Evolutionary conservation across 768 basidiomycete species (phyloP).

Genomic region (Melanogaster broomeanus): DNA sequence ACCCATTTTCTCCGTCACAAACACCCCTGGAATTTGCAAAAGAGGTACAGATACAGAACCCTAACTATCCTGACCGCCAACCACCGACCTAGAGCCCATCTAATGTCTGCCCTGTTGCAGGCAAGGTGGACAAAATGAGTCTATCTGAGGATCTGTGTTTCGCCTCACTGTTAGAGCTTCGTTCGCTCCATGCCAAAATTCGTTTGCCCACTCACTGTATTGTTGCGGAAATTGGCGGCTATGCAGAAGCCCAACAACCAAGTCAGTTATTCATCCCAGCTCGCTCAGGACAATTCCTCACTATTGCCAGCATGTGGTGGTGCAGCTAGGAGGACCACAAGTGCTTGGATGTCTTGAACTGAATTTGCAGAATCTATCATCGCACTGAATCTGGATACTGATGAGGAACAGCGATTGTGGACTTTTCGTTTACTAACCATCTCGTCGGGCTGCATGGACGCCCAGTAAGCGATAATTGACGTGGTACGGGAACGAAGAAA

Average conservation of each 20-base stretch:
- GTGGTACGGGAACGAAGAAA: slow-evolving; percentile 11
- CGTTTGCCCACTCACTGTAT: slow-evolving; percentile 50
- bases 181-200: slow-evolving; percentile 8
- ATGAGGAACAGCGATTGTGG: slow-evolving; percentile 11
- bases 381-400: slow-evolving; percentile 59
- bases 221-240: slow-evolving; percentile 74
- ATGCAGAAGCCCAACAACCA: slow-evolving; percentile 11
- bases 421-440: slow-evolving; percentile 42
- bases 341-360: slow-evolving; percentile 60
- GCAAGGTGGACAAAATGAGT: slow-evolving; percentile 37
- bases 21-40: background rate
- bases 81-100: background rate
- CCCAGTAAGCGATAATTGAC: slow-evolving; percentile 9
- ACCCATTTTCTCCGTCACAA: background rate
- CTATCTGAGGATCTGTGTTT: slow-evolving; percentile 36
- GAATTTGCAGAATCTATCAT: slow-evolving; percentile 68
- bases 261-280: slow-evolving; percentile 20
- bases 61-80: slow-evolving; percentile 8
- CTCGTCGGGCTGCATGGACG: slow-evolving; percentile 52
- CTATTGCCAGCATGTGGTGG: slow-evolving; percentile 76
- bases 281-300: slow-evolving; percentile 38
- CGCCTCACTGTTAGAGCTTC: slow-evolving; percentile 13
- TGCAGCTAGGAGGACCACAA: slow-evolving; percentile 59
- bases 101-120: slow-evolving; percentile 7
- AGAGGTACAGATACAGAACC: slow-evolving; percentile 9